phyloP scores from a whole-genome alignment of 495 filamentous ascomycete species.

The Daldinia bambusicola region DNA sequence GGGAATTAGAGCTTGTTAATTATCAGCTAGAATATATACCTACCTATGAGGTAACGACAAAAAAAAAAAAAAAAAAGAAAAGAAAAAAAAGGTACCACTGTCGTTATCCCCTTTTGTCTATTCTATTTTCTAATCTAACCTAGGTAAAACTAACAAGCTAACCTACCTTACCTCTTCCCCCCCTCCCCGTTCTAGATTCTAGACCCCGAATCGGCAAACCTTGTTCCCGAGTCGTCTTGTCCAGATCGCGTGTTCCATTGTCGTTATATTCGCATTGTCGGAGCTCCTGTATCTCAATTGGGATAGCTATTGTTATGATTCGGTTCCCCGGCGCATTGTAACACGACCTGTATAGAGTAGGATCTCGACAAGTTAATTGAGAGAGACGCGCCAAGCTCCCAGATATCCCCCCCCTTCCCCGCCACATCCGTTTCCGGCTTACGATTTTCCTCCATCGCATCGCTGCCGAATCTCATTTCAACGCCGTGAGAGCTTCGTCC shows the following conservation, averaged over 20 bases:
- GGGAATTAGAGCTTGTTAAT: not conserved
- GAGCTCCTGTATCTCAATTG: conserved; percentile 1
- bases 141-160: conserved; percentile 1
- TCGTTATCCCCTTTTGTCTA: conserved; percentile 2
- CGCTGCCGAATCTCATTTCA: conserved; percentile 26
- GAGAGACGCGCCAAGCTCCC: conserved; percentile 43
- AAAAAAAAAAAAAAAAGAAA: too few relatives aligned
- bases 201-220: not conserved
- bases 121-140: not conserved
- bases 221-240: not conserved
- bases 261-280: not conserved
- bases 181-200: not conserved
- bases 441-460: conserved; percentile 43
- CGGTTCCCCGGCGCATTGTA: conserved; percentile 9
- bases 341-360: conserved; percentile 15
- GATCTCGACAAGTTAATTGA: conserved; percentile 24
- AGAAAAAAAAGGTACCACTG: not conserved
- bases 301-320: conserved; percentile 17
- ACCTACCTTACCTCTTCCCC: not conserved
- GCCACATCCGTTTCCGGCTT: conserved; percentile 42
- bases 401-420: conserved; percentile 41
- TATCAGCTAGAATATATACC: conserved; percentile 3
- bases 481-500: conserved; percentile 17
- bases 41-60: too few relatives aligned
- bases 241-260: not conserved